Evolutionary conservation across 176 grass and related monocot species (phyloP), one percentile per base, ranked within the genome.

Genomic region (Carex scoparia): DNA sequence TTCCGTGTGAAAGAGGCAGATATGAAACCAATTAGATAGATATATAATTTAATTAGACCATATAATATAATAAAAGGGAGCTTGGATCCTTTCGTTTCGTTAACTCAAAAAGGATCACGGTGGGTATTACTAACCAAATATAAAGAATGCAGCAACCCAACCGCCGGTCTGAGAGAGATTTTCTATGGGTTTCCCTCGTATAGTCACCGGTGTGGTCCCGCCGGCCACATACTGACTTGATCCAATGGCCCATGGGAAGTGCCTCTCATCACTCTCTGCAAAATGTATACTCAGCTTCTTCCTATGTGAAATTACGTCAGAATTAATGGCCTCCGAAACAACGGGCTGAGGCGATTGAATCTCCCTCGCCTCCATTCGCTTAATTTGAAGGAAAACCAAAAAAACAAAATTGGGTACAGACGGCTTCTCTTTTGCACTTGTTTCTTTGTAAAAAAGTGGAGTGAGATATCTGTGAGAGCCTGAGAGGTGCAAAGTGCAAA

Each of bases 61-160:
- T 42, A 42, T 42, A 42, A 5, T 42, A 42, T 23, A 23, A 23
- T 23, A 23, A 42, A 42, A 42, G 0, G 38, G 38, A 42, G 38
- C 38, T 42, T 4, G 38, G 38, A 42, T 42, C 38, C 23, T 23
- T 23, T 23, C 23, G 23, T 23, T 23, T 23, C 23, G 23, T 23
- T 23, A 23, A 23, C 23, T 23, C 23, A 23, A 23, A 23, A 23
- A 23, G 23, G 23, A 23, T 35, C 33, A 35, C 1, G 46, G 18
- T 49, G 54, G 57, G 15, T 71, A 84, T 71, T 6, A 30, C 67
- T 14, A 18, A 90, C 89, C 92, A 86, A 97, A 97, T 85, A 97
- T 94, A 86, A 97, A 97, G 86, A 94, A 85, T 35, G 94, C 92
- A 0, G 94, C 94, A 19, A 91, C n/a, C 94, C 94, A 97, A 0